Percentiles rank a stretch among this genome's conserved stretches.
phyloP scores from a whole-genome alignment of 2,329 filamentous ascomycete genomes.

The Ophiostoma piceae region DNA sequence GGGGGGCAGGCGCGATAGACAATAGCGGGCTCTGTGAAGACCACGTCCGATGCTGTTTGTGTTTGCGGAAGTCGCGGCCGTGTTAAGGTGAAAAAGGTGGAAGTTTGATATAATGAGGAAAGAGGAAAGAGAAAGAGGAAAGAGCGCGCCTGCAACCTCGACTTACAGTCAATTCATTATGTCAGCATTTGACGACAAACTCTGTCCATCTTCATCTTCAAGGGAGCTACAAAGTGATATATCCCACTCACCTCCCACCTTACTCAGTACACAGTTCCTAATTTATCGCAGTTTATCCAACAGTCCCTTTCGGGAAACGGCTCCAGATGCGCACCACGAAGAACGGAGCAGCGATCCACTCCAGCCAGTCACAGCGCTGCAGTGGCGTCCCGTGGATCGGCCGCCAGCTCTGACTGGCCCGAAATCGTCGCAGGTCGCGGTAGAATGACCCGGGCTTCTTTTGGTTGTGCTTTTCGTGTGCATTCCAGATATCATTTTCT shows the following conservation, averaged over 20 bases:
- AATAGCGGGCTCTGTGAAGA: neutral
- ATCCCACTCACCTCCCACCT: neutral
- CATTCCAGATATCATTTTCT: neutral
- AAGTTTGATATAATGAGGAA: too few species aligned
- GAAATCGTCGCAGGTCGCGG: slow-evolving; percentile 13
- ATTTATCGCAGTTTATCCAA: neutral
- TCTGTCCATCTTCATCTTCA: neutral
- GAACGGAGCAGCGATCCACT: slow-evolving; percentile 11
- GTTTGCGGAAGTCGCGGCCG: neutral
- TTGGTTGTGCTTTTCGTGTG: neutral
- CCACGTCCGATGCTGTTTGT: neutral
- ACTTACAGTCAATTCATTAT: neutral
- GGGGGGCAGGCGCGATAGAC: slow-evolving; percentile 15
- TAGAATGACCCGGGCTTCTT: neutral
- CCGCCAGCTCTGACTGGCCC: slow-evolving; percentile 25
- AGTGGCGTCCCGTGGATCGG: slow-evolving; percentile 27
- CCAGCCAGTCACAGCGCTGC: slow-evolving; percentile 24
- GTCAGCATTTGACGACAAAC: neutral
- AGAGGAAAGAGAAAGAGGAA: too few species aligned
- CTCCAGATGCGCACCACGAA: neutral
- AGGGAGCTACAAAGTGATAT: too few species aligned
- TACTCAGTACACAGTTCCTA: too few species aligned
- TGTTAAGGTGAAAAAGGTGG: neutral
- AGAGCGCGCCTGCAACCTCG: neutral
- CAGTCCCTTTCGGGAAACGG: neutral